A percentile compares a stretch with the other conserved stretches of the same genome.
phyloP scores from a whole-genome alignment of 495 filamentous ascomycete species.

The Xylaria telfairii region DNA sequence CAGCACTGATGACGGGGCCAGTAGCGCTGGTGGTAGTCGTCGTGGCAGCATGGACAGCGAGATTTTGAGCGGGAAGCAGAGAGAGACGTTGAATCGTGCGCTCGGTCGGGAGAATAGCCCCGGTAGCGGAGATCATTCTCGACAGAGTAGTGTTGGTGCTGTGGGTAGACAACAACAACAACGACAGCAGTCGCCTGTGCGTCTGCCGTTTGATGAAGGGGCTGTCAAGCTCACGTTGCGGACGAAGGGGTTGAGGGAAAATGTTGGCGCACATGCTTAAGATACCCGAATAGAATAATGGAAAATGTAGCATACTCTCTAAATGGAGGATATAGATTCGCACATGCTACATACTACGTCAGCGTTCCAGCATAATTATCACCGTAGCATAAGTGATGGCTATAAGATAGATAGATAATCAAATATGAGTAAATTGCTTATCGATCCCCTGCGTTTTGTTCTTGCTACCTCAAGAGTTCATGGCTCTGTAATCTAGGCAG shows the following conservation, averaged over 20 bases:
- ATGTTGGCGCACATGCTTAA: slow-evolving; percentile 43
- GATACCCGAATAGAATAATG: slow-evolving; percentile 16
- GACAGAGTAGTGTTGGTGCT: slow-evolving; percentile 22
- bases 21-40: slow-evolving; percentile 50
- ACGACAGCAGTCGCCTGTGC: slow-evolving; percentile 24
- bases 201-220: slow-evolving; percentile 49
- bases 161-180: slow-evolving; percentile 9
- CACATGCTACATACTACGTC: not conserved
- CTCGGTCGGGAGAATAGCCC: slow-evolving; percentile 28
- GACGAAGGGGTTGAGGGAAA: slow-evolving; percentile 57
- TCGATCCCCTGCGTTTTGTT: no score
- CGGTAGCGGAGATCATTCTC: slow-evolving; percentile 17
- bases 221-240: slow-evolving; percentile 47
- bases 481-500: not conserved
- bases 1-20: slow-evolving; percentile 39
- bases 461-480: no score
- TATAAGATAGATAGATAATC: no score
- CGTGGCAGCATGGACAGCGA: slow-evolving; percentile 58
- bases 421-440: no score
- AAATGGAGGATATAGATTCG: not conserved
- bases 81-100: slow-evolving; percentile 49
- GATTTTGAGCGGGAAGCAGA: slow-evolving; percentile 35
- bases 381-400: not conserved
- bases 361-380: not conserved
- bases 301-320: not conserved